Evolutionary conservation across 352 stramenopile species (phyloP), one percentile per base, ranked within the genome.

Genomic region (Discostella stelligera): DNA sequence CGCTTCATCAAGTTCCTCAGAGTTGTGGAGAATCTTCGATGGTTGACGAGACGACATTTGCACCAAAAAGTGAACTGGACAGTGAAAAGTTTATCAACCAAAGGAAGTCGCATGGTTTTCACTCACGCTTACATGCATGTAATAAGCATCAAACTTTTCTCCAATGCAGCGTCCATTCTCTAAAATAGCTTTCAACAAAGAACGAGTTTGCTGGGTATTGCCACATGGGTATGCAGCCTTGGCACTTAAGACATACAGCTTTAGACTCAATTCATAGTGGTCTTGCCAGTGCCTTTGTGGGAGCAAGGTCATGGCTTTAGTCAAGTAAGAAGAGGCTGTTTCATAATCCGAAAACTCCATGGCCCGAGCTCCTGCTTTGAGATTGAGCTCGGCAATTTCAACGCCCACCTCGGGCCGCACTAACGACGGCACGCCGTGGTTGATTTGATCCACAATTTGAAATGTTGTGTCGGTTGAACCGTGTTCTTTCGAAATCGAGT

Each of bases 111-210:
- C 1, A 10, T 0, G 37, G 27, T 49, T 58, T 16, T 16, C 9
- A 77, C 68, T 77, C 37, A 77, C 68, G n/a, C 50, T 63, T 23
- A 41, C 69, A 65, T 61, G 54, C 11, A 77, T 7, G 52, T 75
- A 55, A 58, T 82, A 77, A 11, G 74, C 66, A 60, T 73, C 53
- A 21, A 82, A 37, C 63, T 77, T 82, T 55, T 82, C 74, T 49
- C 49, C 25, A 10, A 70, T 67, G 8, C 27, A 82, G n/a, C 27
- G 32, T 0, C 53, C 74, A 13, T 74, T 64, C 23, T 61, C 21
- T n/a, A 82, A 27, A 20, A 82, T 58, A 16, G 14, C 21, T 11
- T 66, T 60, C 30, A 82, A 50, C 9, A 32, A 66, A 37, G 21
- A 10, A 44, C 53, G 21, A 39, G 74, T 58, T 3, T 71, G 18